Conservation (phyloP, 2,329 filamentous ascomycete species). For the Talaromyces sp. region DNA sequence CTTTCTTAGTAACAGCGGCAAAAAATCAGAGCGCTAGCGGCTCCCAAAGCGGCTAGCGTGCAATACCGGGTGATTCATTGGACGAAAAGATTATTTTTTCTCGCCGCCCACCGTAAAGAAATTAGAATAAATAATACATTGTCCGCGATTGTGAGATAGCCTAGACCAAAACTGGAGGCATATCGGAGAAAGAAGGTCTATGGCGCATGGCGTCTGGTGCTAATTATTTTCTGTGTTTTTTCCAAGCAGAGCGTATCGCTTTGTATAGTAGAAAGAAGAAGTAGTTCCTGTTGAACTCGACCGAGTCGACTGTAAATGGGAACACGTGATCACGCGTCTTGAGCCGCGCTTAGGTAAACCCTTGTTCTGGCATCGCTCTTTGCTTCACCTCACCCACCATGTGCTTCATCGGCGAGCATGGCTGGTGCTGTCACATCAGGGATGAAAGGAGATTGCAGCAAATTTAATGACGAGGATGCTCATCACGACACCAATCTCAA, state of each 20-base stretch:
- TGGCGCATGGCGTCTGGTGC: not conserved
- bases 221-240: not conserved
- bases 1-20: not conserved
- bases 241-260: not conserved
- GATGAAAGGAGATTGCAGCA: not conserved
- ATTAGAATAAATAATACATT: not conserved
- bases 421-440: not conserved
- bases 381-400: not conserved
- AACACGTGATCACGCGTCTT: constrained; percentile 10
- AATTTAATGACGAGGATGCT: not conserved
- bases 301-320: not conserved
- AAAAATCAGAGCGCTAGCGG: not conserved
- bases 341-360: constrained; percentile 5
- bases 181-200: not conserved
- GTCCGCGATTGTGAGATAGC: not conserved
- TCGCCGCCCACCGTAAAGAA: not conserved
- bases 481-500: not conserved
- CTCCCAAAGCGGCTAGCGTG: not conserved
- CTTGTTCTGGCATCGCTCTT: not conserved
- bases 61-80: constrained; percentile 4
- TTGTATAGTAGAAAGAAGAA: not conserved
- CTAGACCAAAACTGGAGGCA: not conserved
- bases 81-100: not conserved
- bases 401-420: not conserved
- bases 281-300: no score